Evolutionary conservation across 805 yeast species (phyloP).

Genomic region (Saturnispora hagleri): DNA sequence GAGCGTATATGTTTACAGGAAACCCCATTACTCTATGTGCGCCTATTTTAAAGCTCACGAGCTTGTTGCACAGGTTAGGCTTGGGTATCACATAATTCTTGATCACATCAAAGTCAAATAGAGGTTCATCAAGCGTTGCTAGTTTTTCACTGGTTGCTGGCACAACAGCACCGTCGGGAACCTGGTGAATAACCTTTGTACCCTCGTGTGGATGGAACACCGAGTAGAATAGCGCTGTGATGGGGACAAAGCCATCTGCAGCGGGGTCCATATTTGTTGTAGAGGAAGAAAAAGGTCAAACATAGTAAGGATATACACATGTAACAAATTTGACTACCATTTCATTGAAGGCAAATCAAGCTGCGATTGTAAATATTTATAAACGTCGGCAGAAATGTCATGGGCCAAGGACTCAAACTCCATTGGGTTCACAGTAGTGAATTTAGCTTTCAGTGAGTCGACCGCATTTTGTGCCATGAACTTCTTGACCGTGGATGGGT

Average conservation of each 20-base stretch:
- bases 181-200: conserved; percentile 82
- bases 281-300: background rate
- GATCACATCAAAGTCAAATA: conserved; percentile 74
- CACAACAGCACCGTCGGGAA: conserved; percentile 66
- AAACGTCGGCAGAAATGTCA: background rate
- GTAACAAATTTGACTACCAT: conserved; percentile 1
- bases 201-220: conserved; percentile 96
- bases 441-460: background rate
- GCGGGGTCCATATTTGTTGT: conserved; percentile 18
- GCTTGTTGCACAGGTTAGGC: conserved; percentile 76
- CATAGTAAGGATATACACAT: background rate
- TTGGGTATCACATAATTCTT: conserved; percentile 92
- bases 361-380: background rate
- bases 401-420: background rate
- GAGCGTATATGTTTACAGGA: conserved; percentile 74
- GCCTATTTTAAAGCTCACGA: conserved; percentile 65
- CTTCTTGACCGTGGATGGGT: conserved; percentile 6
- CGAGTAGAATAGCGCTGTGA: conserved; percentile 78
- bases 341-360: conserved; percentile 8
- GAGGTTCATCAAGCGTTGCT: conserved; percentile 27
- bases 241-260: conserved; percentile 70
- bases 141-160: conserved; percentile 27
- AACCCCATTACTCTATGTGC: conserved; percentile 71
- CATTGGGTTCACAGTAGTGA: background rate
- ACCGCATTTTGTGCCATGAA: conserved; percentile 1